Evolutionary conservation across 179 eudicot species (phyloP).

Genomic region (Spergularia azorica): DNA sequence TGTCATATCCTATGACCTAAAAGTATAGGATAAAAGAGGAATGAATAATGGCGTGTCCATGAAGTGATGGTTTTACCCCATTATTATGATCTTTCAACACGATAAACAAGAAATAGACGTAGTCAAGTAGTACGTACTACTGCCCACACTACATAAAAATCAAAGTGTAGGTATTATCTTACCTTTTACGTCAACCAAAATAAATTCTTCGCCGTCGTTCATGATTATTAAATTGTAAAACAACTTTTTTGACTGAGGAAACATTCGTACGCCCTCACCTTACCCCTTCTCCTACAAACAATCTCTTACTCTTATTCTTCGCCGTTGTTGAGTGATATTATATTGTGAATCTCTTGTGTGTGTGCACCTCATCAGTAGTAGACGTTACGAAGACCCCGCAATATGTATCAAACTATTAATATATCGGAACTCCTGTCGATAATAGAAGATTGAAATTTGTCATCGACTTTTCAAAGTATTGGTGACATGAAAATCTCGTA

Average conservation of each 20-base stretch:
- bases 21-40: too few relatives aligned
- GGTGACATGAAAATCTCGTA: too few relatives aligned
- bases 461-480: too few relatives aligned
- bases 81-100: too few relatives aligned
- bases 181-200: background rate
- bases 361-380: too few relatives aligned
- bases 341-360: background rate
- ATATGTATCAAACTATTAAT: too few relatives aligned
- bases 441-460: too few relatives aligned
- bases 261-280: constrained; percentile 11
- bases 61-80: too few relatives aligned
- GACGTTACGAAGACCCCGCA: too few relatives aligned
- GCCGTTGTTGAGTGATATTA: background rate
- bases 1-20: too few relatives aligned
- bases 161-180: background rate
- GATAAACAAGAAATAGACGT: background rate
- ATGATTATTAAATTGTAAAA: background rate
- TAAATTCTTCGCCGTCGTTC: constrained; percentile 1
- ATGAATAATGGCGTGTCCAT: too few relatives aligned
- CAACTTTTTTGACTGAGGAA: background rate
- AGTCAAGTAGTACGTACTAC: background rate
- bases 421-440: too few relatives aligned
- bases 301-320: background rate
- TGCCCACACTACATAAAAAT: background rate
- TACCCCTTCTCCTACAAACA: background rate